These are phyloP conservation scores for Durio zibethinus DNA, from an alignment of 345 rosid genomes.

Conservation along the genomic window DNA sequence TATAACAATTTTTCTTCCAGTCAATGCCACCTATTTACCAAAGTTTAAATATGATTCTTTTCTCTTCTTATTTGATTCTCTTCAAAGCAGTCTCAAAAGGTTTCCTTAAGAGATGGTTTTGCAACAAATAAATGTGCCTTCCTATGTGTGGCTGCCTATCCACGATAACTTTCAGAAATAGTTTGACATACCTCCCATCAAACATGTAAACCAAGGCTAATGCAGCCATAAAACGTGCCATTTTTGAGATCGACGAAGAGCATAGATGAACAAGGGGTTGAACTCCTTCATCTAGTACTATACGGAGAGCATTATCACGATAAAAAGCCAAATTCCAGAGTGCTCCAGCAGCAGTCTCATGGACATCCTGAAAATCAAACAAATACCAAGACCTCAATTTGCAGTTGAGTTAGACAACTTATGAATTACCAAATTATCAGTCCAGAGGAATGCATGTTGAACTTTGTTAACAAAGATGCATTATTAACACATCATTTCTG, in stretches of 20 bases:
- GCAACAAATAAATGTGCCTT: neutral
- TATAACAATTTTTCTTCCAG: neutral
- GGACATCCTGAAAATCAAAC: slow-evolving; percentile 59
- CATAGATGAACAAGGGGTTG: slow-evolving; percentile 74
- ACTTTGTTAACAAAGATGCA: neutral
- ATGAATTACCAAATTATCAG: neutral
- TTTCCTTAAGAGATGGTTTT: neutral
- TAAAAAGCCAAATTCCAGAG: slow-evolving; percentile 86
- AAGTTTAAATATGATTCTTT: neutral
- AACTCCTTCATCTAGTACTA: slow-evolving; percentile 81
- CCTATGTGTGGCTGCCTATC: neutral
- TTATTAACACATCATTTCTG: neutral
- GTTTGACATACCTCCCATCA: slow-evolving; percentile 28
- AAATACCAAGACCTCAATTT: neutral
- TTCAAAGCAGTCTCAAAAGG: neutral
- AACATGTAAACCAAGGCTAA: slow-evolving; percentile 81
- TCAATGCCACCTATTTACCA: neutral
- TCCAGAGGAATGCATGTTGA: neutral
- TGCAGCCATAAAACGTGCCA: slow-evolving; percentile 90
- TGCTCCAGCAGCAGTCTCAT: slow-evolving; percentile 87
- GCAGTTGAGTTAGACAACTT: neutral
- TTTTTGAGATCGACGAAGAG: slow-evolving; percentile 61
- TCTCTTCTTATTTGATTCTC: neutral
- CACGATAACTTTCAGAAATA: neutral
- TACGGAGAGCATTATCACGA: slow-evolving; percentile 69